These are phyloP conservation scores for Cercospora zeina DNA, from an alignment of 2,329 filamentous ascomycete genomes.

Conservation along the genomic window DNA sequence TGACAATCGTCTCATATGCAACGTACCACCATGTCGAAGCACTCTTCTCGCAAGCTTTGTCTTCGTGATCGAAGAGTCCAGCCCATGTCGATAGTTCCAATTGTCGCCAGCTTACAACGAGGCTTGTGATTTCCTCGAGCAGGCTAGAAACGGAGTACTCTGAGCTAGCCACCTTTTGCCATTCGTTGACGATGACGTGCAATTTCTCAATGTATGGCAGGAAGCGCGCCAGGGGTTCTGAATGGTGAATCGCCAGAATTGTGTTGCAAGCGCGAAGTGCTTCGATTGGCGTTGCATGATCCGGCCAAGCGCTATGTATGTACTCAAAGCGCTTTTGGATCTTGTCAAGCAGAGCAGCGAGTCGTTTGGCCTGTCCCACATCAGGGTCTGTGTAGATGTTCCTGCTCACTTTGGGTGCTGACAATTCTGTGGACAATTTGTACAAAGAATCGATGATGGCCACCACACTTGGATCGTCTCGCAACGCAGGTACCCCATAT, in stretches of 20 bases:
- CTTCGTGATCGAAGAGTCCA: constrained; percentile 81
- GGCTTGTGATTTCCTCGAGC: constrained; percentile 75
- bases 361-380: constrained; percentile 69
- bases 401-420: constrained; percentile 9
- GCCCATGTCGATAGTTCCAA: constrained; percentile 92
- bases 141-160: constrained; percentile 68
- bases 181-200: constrained; percentile 82
- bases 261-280: constrained; percentile 73
- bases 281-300: constrained; percentile 78
- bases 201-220: constrained; percentile 86
- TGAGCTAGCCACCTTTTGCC: constrained; percentile 88
- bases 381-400: constrained; percentile 91
- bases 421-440: constrained; percentile 4
- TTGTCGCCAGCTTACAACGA: constrained; percentile 85
- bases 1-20: constrained; percentile 85
- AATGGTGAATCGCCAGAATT: constrained; percentile 71
- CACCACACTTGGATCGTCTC: constrained; percentile 12
- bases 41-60: constrained; percentile 70
- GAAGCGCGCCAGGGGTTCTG: constrained; percentile 81
- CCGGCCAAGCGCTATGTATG: constrained; percentile 64
- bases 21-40: constrained; percentile 95
- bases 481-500: constrained; percentile 8
- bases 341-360: constrained; percentile 68
- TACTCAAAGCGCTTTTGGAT: constrained; percentile 71
- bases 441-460: constrained; percentile 13